Percentiles rank a stretch among this genome's conserved stretches.
Conservation (phyloP, 176 grass and related monocot species). For the Carex pumila region DNA sequence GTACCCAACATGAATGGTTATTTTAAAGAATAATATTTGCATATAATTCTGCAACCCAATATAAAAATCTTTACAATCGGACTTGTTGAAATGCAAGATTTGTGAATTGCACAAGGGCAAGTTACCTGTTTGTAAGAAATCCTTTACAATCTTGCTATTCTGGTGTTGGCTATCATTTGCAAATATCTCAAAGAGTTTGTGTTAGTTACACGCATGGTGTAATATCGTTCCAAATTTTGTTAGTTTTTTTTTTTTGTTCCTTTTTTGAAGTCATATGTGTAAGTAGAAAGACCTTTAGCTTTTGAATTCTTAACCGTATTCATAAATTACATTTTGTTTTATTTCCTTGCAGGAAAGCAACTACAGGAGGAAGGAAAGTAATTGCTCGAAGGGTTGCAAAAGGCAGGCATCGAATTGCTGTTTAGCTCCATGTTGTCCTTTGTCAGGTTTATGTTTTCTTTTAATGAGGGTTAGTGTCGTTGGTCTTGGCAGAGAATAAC, state of each 20-base stretch:
- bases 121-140: not conserved
- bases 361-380: conserved; percentile 66
- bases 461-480: not conserved
- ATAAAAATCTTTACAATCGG: not conserved
- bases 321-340: not conserved
- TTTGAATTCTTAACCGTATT: not conserved
- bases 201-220: not conserved
- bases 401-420: conserved; percentile 68
- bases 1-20: not conserved
- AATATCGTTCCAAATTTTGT: not conserved
- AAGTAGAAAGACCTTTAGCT: not conserved
- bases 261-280: not conserved
- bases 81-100: not conserved
- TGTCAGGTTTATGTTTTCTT: not conserved
- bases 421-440: conserved; percentile 22
- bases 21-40: not conserved
- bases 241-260: not conserved
- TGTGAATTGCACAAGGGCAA: not conserved
- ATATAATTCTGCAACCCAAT: not conserved
- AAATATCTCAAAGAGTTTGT: not conserved
- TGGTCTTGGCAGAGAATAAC: not conserved
- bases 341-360: conserved; percentile 49
- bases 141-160: not conserved
- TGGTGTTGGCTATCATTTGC: not conserved
- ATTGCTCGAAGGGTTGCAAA: conserved; percentile 81